Evolutionary conservation across 306 rosid genomes (phyloP).

Genomic region (Oemleria cerasiformis): DNA sequence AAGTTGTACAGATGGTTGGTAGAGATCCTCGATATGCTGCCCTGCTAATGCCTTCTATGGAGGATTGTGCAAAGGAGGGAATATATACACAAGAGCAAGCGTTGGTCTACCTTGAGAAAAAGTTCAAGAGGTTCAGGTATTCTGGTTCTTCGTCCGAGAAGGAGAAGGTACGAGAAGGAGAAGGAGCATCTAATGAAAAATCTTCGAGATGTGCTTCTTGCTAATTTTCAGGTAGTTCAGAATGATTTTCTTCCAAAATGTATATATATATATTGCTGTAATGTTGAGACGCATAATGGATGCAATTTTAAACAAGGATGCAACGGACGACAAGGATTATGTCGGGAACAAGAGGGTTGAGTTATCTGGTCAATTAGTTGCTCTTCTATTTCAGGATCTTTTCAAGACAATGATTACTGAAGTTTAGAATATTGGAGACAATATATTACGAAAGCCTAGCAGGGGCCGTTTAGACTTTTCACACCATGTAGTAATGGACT

Average conservation of each 20-base stretch:
- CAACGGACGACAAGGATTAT: slow-evolving; percentile 98
- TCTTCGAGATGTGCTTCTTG: slow-evolving; percentile 73
- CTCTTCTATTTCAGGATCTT: slow-evolving; percentile 92
- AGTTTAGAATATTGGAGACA: slow-evolving; percentile 35
- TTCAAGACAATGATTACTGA: slow-evolving; percentile 75
- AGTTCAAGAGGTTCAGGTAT: slow-evolving; percentile 31
- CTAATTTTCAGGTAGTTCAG: slow-evolving; percentile 50
- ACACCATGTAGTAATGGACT: slow-evolving; percentile 30
- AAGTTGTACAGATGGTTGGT: slow-evolving; percentile 86
- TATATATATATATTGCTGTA: slow-evolving; percentile 80
- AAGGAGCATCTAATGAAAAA: slow-evolving; percentile 34
- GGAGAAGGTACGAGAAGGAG: too few relatives aligned
- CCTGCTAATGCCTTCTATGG: slow-evolving; percentile 75
- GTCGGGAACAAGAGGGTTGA: slow-evolving; percentile 97
- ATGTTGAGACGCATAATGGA: slow-evolving; percentile 93
- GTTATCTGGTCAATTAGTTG: slow-evolving; percentile 83
- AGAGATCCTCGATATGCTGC: slow-evolving; percentile 80
- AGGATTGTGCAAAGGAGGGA: slow-evolving; percentile 67
- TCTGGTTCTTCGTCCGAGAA: neutral
- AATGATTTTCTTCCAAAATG: slow-evolving; percentile 78
- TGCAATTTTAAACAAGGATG: slow-evolving; percentile 82
- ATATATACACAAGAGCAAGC: slow-evolving; percentile 67
- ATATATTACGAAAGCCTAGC: slow-evolving; percentile 46
- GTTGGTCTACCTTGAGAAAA: slow-evolving; percentile 58
- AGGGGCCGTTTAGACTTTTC: slow-evolving; percentile 60